Evolutionary conservation across 116 monocot genomes (phyloP).

Genomic region (Iris pallida): DNA sequence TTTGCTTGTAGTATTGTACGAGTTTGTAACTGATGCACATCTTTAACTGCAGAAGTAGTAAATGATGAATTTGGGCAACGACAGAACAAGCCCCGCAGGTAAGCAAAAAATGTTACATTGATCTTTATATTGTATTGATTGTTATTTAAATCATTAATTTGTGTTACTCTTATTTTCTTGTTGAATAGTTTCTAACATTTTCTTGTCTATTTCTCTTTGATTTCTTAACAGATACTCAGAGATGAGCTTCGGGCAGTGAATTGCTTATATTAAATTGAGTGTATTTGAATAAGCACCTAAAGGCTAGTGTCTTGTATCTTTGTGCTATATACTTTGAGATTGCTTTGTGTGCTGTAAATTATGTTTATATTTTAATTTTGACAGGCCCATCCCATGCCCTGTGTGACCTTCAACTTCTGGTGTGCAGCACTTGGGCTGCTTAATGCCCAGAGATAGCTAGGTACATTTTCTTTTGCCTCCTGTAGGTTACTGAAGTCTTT

Average conservation of each 20-base stretch:
- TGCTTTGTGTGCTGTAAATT: neutral
- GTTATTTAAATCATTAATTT: no score
- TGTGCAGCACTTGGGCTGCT: slow-evolving; percentile 44
- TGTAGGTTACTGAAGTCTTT: neutral
- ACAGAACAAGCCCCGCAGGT: slow-evolving; percentile 90
- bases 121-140: no score
- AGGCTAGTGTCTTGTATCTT: slow-evolving; percentile 21
- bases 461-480: slow-evolving; percentile 8
- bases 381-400: slow-evolving; percentile 14
- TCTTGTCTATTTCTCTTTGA: no score
- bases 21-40: neutral
- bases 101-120: slow-evolving; percentile 11
- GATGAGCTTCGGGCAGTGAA: slow-evolving; percentile 93
- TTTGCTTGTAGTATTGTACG: no score
- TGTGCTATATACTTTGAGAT: neutral
- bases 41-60: slow-evolving; percentile 32
- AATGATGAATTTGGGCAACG: slow-evolving; percentile 77
- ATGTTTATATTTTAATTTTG: neutral
- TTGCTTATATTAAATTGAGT: slow-evolving; percentile 19
- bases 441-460: slow-evolving; percentile 20
- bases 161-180: no score
- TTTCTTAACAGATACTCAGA: slow-evolving; percentile 64
- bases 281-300: slow-evolving; percentile 49
- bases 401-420: slow-evolving; percentile 42
- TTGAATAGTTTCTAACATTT: no score